Evolutionary conservation across 495 filamentous ascomycete species (phyloP).

Genomic region (Xylaria nigripes): DNA sequence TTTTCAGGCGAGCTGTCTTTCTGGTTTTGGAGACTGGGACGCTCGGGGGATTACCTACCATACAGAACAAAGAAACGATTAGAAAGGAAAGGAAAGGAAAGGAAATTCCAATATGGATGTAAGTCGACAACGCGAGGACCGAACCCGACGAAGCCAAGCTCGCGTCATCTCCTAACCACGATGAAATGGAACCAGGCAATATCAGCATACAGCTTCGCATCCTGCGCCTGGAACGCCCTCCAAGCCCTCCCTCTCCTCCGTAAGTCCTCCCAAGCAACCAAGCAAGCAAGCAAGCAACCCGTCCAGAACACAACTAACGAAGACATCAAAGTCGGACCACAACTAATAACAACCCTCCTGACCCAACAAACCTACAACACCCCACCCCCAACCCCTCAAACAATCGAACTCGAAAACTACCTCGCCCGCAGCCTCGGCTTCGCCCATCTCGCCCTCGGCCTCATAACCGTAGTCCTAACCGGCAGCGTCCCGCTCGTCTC

Average conservation of each 20-base stretch:
- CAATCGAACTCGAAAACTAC: conserved; percentile 53
- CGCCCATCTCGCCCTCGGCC: conserved; percentile 54
- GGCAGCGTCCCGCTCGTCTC: conserved; percentile 67
- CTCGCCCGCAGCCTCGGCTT: conserved; percentile 63
- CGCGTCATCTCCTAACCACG: too few relatives aligned
- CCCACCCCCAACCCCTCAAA: neutral
- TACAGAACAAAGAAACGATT: too few relatives aligned
- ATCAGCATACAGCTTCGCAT: conserved; percentile 57
- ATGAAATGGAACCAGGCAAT: conserved; percentile 42
- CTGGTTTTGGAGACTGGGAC: too few relatives aligned
- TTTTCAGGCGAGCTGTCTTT: too few relatives aligned
- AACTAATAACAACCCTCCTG: conserved; percentile 56
- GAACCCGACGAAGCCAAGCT: too few relatives aligned
- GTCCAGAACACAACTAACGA: neutral
- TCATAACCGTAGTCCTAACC: conserved; percentile 59
- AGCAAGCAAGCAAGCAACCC: too few relatives aligned
- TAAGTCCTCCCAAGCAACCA: neutral
- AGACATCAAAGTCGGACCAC: conserved; percentile 40
- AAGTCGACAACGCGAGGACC: neutral
- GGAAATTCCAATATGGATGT: conserved; percentile 1
- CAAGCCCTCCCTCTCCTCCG: conserved; percentile 46
- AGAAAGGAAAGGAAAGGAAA: neutral
- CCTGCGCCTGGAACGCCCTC: conserved; percentile 56
- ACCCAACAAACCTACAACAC: conserved; percentile 37
- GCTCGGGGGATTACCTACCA: too few relatives aligned